A percentile compares a stretch with the other conserved stretches of the same genome.
These are phyloP conservation scores for Zygoascus flipseniorum DNA, from an alignment of 805 yeast species.

Conservation along the genomic window DNA sequence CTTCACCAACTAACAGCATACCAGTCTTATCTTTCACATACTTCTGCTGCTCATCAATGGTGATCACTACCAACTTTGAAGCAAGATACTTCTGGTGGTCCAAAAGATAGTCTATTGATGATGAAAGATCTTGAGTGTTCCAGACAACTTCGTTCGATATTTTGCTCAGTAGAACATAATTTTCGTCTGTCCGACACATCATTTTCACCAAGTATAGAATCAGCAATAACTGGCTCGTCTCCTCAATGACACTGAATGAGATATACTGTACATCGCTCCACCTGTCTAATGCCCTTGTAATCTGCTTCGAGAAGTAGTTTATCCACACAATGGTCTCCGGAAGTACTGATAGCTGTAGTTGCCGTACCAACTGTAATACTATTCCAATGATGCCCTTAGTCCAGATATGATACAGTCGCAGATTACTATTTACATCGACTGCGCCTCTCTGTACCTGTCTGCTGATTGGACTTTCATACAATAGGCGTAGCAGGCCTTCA, in stretches of 20 bases:
- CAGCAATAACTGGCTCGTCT: slow-evolving; percentile 59
- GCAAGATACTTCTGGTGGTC: slow-evolving; percentile 82
- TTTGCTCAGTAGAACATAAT: slow-evolving; percentile 17
- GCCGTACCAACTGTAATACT: slow-evolving; percentile 47
- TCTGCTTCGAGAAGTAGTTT: slow-evolving; percentile 55
- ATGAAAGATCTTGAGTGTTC: slow-evolving; percentile 48
- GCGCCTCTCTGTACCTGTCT: slow-evolving; percentile 57
- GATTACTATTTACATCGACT: slow-evolving; percentile 41
- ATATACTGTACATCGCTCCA: slow-evolving; percentile 58
- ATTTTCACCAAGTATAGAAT: slow-evolving; percentile 49
- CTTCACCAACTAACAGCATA: slow-evolving; percentile 33
- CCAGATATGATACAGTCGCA: slow-evolving; percentile 73
- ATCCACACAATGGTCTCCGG: slow-evolving; percentile 61
- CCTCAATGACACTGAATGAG: slow-evolving; percentile 44
- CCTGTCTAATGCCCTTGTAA: slow-evolving; percentile 49
- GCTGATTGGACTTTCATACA: slow-evolving; percentile 71
- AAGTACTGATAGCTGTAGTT: slow-evolving; percentile 53
- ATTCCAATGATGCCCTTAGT: slow-evolving; percentile 72
- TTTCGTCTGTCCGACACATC: slow-evolving; percentile 44
- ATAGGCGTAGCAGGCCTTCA: slow-evolving; percentile 55
- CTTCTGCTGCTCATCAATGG: slow-evolving; percentile 52
- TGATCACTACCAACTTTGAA: slow-evolving; percentile 55
- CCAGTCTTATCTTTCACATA: slow-evolving; percentile 33
- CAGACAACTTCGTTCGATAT: slow-evolving; percentile 4
- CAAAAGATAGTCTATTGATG: slow-evolving; percentile 59